Evolutionary conservation across 345 rosid genomes (phyloP), one percentile per base, ranked within the genome.

Genomic region (Nasturtium officinale): DNA sequence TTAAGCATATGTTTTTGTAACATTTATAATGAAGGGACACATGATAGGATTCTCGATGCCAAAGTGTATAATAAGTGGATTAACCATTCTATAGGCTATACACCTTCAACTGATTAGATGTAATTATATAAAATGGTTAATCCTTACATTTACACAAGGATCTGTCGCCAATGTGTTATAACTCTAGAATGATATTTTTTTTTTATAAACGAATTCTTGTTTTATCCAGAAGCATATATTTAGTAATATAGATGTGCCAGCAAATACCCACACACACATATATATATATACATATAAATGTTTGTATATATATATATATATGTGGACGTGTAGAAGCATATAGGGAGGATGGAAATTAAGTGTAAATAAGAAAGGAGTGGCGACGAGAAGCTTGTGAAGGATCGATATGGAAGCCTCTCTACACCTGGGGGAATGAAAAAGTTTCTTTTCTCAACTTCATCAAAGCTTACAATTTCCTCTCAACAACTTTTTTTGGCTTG

Each of bases 391-490:
- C 71, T 48, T 76, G 80, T 76, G 80, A 76, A 69, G 56, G 70
- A 55, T 75, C 73, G 42, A 61, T n/a, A n/a, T 61, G 43, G 45
- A 62, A 64, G 67, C 52, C 71, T 46, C 65, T 35, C 9, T 68
- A 70, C 80, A 76, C 80, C 76, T 76, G 71, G 28, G 80, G 48
- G 80, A 76, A 76, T 76, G 80, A 70, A 70, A 70, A 69, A 63
- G 35, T 70, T 76, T 61, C 37, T 64, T 65, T 21, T 76, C 33
- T 38, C 71, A 51, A 30, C 48, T 75, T 60, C 48, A 29, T 60
- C 63, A 60, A 67, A 4, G 69, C 63, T 67, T 67, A 25, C 52
- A 37, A 9, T 74, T 61, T 67, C 43, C 51, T 60, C 63, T 65
- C 53, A 17, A 40, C 69, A 38, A 37, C 78, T 21, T 70, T 67